Percentiles rank a stretch among this genome's conserved stretches.
These are phyloP conservation scores for Phytophthora fragariae DNA, from an alignment of 352 stramenopile genomes.

Conservation along the genomic window DNA sequence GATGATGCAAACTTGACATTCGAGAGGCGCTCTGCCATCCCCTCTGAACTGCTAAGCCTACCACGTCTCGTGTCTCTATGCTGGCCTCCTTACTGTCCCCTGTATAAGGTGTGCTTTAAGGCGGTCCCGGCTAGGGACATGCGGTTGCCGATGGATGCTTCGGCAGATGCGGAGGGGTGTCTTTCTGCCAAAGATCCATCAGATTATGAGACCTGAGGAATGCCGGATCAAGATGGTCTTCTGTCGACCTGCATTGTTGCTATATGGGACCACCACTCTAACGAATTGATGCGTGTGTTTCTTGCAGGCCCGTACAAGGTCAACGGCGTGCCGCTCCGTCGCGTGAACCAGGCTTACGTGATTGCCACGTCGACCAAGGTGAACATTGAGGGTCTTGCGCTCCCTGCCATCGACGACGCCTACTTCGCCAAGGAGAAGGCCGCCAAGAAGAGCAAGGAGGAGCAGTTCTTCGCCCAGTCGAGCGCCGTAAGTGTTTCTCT, in stretches of 20 bases:
- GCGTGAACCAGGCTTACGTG: conserved; percentile 99
- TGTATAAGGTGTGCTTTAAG: not conserved
- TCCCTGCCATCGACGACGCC: conserved; percentile 95
- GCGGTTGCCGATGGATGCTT: not conserved
- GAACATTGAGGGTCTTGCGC: conserved; percentile 92
- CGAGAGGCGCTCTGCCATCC: conserved; percentile 49
- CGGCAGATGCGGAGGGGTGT: conserved; percentile 13
- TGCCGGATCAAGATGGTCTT: conserved; percentile 8
- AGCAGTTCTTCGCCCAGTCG: conserved; percentile 98
- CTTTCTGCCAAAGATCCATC: conserved; percentile 63
- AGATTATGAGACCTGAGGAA: conserved; percentile 94
- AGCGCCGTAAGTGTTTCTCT: conserved; percentile 63
- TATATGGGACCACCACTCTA: not conserved
- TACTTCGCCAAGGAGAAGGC: conserved; percentile 97
- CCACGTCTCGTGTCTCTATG: conserved; percentile 3
- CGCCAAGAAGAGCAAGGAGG: conserved; percentile 94
- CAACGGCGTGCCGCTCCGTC: conserved; percentile 98
- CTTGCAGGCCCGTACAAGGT: conserved; percentile 97
- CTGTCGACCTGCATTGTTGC: too few relatives aligned
- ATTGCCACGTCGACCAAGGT: conserved; percentile 99
- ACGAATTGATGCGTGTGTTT: not conserved
- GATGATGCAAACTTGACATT: conserved; percentile 79
- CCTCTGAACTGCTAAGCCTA: conserved; percentile 1
- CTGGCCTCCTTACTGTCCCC: not conserved
- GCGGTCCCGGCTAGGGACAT: not conserved